Evolutionary conservation across 345 rosid genomes (phyloP).

Genomic region (Draba incana): DNA sequence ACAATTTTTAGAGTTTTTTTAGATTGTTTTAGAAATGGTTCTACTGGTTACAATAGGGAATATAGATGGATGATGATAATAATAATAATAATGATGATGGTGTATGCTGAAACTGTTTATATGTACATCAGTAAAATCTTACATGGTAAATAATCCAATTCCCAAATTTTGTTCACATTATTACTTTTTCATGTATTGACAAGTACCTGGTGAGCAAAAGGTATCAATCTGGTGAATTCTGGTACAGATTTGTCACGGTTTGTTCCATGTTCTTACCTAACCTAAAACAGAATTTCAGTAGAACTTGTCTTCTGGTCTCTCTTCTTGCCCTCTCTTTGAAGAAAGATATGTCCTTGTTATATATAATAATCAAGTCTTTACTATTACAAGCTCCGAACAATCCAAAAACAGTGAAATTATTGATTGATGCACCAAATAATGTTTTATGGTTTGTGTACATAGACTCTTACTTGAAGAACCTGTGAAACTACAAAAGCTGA

Average conservation of each 20-base stretch:
- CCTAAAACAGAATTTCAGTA: conserved; percentile 34
- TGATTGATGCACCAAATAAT: conserved; percentile 18
- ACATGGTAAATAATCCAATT: conserved; percentile 32
- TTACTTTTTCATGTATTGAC: conserved; percentile 20
- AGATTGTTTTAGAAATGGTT: conserved; percentile 38
- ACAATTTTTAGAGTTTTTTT: conserved; percentile 22
- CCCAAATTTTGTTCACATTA: no score
- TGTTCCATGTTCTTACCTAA: conserved; percentile 40
- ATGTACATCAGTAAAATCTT: conserved; percentile 38
- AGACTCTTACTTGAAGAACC: conserved; percentile 27
- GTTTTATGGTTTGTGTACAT: conserved; percentile 23
- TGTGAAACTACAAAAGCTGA: conserved; percentile 12
- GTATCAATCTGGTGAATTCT: conserved; percentile 33
- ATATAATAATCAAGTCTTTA: neutral
- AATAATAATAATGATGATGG: conserved; percentile 20
- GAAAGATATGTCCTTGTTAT: neutral
- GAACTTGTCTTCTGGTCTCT: conserved; percentile 28
- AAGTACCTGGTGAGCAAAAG: conserved; percentile 8
- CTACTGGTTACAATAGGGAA: conserved; percentile 10
- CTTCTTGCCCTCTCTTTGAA: neutral
- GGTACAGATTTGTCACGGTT: conserved; percentile 30
- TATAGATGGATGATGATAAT: conserved; percentile 18
- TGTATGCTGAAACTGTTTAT: conserved; percentile 36
- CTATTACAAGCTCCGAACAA: conserved; percentile 2
- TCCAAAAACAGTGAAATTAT: conserved; percentile 10